Evolutionary conservation across 1,284 basidiomycete species (phyloP), one percentile per base, ranked within the genome.

Genomic region (Sporisorium graminicola): DNA sequence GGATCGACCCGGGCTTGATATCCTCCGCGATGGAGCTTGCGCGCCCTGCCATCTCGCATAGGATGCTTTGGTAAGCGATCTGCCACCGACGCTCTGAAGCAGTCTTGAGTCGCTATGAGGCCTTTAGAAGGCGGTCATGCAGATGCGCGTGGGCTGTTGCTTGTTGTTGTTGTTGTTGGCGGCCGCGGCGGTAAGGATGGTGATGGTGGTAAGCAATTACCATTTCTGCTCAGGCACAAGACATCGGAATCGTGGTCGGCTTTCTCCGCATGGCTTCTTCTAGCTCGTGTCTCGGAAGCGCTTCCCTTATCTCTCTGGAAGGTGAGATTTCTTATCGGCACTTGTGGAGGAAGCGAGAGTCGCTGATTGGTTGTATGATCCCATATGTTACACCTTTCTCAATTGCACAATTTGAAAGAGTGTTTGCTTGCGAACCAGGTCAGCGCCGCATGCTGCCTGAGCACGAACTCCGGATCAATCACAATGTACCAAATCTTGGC

Each of bases 1-100:
- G 73, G 0, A 75, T 14, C 5, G 60, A 53, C 8, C 33, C 54
- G 7, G 58, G 50, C 44, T 62, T 65, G 9, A 44, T 14, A 3
- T 58, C 69, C 10, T 61, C 63, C 3, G 35, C 46, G 35, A 43
- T 27, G 2, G 51, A 40, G 22, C 49, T 58, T 16, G 53, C 54
- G 3, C 55, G 29, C 3, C 31, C 53, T 26, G 46, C 43, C 69
- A 65, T 71, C 35, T 63, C 29, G 56, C 59, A 57, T 55, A 33
- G 40, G 40, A 18, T 43, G 40, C 40, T 43, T 3, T 43, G 49
- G 18, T 29, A 20, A 31, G 9, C 29, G 29, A 50, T 31, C 18
- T 50, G 29, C n/a, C 27, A 12, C 47, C 7, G 26, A n/a, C 27
- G 47, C 16, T 27, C 16, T 49, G 27, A 50, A 20, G n/a, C 18